Evolutionary conservation across 2,329 filamentous ascomycete genomes (phyloP).

Genomic region (Bipolaris zeicola): DNA sequence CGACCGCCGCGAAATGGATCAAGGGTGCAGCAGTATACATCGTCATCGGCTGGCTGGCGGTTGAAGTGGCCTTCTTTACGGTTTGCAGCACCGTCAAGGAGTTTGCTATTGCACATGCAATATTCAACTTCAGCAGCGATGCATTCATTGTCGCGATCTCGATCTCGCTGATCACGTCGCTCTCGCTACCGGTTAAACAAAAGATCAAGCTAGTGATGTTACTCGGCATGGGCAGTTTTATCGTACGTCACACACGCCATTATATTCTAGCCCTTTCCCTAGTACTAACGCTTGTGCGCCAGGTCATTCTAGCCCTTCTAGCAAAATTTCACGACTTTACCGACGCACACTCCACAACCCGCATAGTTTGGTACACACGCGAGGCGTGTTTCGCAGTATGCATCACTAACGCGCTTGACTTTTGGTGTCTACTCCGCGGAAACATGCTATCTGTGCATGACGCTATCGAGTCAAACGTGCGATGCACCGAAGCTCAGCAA

Average conservation of each 20-base stretch:
- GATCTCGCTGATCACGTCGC: conserved; percentile 59
- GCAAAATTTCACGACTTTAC: conserved; percentile 57
- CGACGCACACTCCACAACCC: conserved; percentile 47
- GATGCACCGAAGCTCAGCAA: too few species aligned
- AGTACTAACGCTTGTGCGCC: conserved; percentile 5
- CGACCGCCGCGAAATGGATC: conserved; percentile 52
- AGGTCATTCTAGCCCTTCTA: conserved; percentile 52
- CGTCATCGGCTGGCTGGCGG: conserved; percentile 55
- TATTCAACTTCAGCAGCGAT: conserved; percentile 66
- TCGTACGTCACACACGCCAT: conserved; percentile 44
- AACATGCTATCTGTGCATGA: conserved; percentile 46
- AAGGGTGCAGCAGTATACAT: conserved; percentile 58
- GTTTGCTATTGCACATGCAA: conserved; percentile 64
- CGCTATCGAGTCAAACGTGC: background rate
- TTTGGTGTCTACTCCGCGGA: conserved; percentile 59
- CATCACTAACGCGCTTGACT: conserved; percentile 60
- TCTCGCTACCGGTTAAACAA: conserved; percentile 57
- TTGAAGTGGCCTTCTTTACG: conserved; percentile 61
- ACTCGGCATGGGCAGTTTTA: conserved; percentile 59
- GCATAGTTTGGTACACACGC: conserved; percentile 59
- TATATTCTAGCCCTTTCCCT: background rate
- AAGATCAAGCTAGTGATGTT: conserved; percentile 60
- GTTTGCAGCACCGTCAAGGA: conserved; percentile 61
- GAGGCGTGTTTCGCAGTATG: conserved; percentile 60
- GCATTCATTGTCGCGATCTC: conserved; percentile 64